Percentiles rank a stretch among this genome's conserved stretches.
Evolutionary conservation across 768 basidiomycete species (phyloP).

Genomic region (Leucocoprinus birnbaumii): DNA sequence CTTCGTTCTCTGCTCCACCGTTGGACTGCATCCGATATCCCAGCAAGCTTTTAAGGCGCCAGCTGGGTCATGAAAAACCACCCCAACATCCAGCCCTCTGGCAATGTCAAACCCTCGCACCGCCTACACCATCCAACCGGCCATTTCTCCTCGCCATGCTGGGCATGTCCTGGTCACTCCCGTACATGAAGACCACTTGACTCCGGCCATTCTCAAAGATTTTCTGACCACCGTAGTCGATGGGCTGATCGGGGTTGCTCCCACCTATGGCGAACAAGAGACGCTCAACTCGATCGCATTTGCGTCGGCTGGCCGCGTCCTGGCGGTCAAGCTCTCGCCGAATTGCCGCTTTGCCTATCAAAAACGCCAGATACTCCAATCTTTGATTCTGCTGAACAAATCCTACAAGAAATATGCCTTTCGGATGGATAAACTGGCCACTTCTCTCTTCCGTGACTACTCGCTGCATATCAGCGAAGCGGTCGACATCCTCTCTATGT

Average conservation of each 20-base stretch:
- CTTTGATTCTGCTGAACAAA: constrained; percentile 27
- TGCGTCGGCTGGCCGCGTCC: constrained; percentile 28
- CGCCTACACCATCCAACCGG: constrained; percentile 25
- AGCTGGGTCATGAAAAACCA: too few relatives aligned
- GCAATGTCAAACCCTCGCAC: neutral
- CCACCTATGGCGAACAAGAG: constrained; percentile 33
- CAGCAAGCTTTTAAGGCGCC: too few relatives aligned
- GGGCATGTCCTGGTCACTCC: constrained; percentile 24
- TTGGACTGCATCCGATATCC: too few relatives aligned
- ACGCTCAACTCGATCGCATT: constrained; percentile 36
- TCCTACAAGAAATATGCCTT: constrained; percentile 35
- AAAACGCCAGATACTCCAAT: constrained; percentile 24
- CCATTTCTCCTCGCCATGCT: constrained; percentile 26
- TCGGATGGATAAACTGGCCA: constrained; percentile 41
- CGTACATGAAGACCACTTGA: constrained; percentile 24
- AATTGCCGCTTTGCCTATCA: neutral
- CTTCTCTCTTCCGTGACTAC: constrained; percentile 37
- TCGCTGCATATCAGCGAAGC: constrained; percentile 29
- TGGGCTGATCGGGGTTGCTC: constrained; percentile 37
- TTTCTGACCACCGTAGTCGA: constrained; percentile 26
- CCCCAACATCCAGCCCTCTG: too few relatives aligned
- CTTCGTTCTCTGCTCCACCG: too few relatives aligned
- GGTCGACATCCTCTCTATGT: neutral
- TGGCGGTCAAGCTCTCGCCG: constrained; percentile 27
- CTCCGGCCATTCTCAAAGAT: constrained; percentile 17